Evolutionary conservation across 768 basidiomycete genomes (phyloP).

Genomic region (Auriscalpium orientale): DNA sequence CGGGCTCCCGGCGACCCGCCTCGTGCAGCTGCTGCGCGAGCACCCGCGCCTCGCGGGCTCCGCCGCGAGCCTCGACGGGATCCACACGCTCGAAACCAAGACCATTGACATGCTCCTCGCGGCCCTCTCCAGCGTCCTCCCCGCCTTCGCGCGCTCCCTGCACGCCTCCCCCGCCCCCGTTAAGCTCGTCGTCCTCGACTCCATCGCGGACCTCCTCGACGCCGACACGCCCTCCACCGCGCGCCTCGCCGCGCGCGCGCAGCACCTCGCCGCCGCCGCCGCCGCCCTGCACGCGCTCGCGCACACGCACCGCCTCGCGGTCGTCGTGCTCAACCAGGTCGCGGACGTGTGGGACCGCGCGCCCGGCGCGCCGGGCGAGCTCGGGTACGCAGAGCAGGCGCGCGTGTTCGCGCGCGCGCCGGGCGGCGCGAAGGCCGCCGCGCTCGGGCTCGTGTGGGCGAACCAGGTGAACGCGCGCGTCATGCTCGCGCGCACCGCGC

Average conservation of each 20-base stretch:
- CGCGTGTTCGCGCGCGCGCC: constrained; percentile 69
- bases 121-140: constrained; percentile 48
- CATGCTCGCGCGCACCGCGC: constrained; percentile 71
- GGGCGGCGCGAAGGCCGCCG: constrained; percentile 65
- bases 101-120: constrained; percentile 47
- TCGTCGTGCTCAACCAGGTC: constrained; percentile 88
- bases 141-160: constrained; percentile 37
- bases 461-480: constrained; percentile 85
- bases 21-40: constrained; percentile 54
- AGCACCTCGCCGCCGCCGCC: constrained; percentile 60
- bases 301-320: constrained; percentile 50
- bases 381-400: constrained; percentile 66
- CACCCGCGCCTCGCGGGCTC: constrained; percentile 40
- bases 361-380: constrained; percentile 23
- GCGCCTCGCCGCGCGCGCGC: constrained; percentile 67
- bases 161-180: constrained; percentile 44
- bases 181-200: constrained; percentile 79
- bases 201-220: constrained; percentile 81
- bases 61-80: constrained; percentile 41
- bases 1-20: constrained; percentile 56
- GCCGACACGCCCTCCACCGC: constrained; percentile 48
- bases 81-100: constrained; percentile 55
- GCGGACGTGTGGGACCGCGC: constrained; percentile 57
- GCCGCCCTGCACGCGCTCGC: constrained; percentile 67
- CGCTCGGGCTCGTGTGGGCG: constrained; percentile 87